These are phyloP conservation scores for Aspergillus conjunctus DNA, from an alignment of 495 filamentous ascomycete genomes.

Conservation along the genomic window DNA sequence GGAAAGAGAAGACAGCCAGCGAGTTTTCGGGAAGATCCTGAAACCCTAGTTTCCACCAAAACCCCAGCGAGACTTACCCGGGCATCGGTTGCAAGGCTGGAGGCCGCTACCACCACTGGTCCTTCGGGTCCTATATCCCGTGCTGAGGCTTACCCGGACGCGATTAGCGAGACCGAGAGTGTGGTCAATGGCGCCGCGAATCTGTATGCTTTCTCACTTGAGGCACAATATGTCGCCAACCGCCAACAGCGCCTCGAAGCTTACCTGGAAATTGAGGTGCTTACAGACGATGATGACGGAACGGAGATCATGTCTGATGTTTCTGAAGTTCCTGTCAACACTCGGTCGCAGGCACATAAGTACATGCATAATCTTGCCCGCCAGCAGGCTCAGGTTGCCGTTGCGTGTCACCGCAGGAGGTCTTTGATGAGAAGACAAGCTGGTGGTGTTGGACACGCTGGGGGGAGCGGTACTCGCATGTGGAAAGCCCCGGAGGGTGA, in stretches of 20 bases:
- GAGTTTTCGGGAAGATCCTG: neutral
- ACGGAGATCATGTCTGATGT: neutral
- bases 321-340: neutral
- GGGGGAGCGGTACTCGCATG: too few species aligned
- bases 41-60: neutral
- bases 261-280: neutral
- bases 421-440: too few species aligned
- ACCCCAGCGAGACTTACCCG: neutral
- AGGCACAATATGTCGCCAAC: neutral
- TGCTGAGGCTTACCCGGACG: neutral
- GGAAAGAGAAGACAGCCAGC: neutral
- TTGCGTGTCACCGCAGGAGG: too few species aligned
- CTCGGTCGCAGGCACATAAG: neutral
- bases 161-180: constrained; percentile 4
- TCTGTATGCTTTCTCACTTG: constrained; percentile 5
- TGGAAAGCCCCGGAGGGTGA: too few species aligned
- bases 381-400: neutral
- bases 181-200: constrained; percentile 8
- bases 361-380: neutral
- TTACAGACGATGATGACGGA: neutral
- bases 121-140: neutral
- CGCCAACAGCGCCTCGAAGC: neutral
- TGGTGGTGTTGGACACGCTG: too few species aligned
- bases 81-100: neutral
- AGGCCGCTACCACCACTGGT: neutral